phyloP scores from a whole-genome alignment of 169 alveolate genomes.

The Cryptosporidium sp. region DNA sequence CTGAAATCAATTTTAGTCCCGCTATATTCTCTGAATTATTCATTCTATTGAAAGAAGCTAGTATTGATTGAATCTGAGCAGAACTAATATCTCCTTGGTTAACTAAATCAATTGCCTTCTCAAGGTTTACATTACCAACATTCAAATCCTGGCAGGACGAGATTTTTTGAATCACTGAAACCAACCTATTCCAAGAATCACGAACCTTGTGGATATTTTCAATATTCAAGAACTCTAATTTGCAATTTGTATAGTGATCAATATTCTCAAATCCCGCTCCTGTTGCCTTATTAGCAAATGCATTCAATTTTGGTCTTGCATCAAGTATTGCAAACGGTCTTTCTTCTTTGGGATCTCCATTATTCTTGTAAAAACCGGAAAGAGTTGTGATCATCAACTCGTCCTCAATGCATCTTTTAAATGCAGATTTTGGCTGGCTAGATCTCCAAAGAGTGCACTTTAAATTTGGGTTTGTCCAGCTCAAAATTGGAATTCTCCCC shows the following conservation, averaged over 20 bases:
- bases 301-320: conserved; percentile 83
- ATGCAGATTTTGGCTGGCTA: conserved; percentile 77
- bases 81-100: not conserved
- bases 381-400: conserved; percentile 69
- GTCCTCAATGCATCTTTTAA: conserved; percentile 75
- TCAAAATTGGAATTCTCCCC: conserved; percentile 79
- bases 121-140: not conserved
- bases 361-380: conserved; percentile 69
- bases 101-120: not conserved
- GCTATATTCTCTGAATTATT: conserved; percentile 20
- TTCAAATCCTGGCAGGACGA: not conserved
- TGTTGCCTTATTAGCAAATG: conserved; percentile 83
- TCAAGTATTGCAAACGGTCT: conserved; percentile 70
- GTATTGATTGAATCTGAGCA: not conserved
- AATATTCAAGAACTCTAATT: conserved; percentile 79
- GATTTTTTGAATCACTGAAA: conserved; percentile 17
- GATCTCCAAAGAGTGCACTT: conserved; percentile 76
- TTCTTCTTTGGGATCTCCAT: conserved; percentile 51
- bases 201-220: conserved; percentile 82
- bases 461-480: conserved; percentile 72
- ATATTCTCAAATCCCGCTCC: conserved; percentile 84
- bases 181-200: conserved; percentile 51
- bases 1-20: conserved; percentile 64
- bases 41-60: conserved; percentile 4
- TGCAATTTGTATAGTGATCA: conserved; percentile 77